phyloP scores from a whole-genome alignment of 306 rosid species.

The Potentilla sterilis region DNA sequence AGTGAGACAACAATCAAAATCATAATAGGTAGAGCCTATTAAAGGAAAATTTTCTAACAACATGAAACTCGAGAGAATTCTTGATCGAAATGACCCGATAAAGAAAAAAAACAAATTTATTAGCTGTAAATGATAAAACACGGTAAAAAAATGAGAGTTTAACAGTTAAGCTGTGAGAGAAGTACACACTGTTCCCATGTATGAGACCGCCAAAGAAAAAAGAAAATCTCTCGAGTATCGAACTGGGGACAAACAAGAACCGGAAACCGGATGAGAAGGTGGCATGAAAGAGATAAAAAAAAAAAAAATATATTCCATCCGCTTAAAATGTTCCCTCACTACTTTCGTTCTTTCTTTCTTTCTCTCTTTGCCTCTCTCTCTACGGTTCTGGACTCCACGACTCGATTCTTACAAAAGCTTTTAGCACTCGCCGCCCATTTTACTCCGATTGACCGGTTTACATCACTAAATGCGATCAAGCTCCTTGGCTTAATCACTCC shows the following conservation, averaged over 20 bases:
- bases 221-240: not conserved
- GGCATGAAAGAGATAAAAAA: not conserved
- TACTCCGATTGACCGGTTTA: not conserved
- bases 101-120: no score
- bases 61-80: no score
- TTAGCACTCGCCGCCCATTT: not conserved
- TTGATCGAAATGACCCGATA: no score
- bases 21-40: no score
- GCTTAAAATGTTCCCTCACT: slow-evolving; percentile 49
- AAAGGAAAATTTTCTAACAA: no score
- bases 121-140: not conserved
- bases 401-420: not conserved
- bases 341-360: no score
- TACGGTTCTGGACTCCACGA: not conserved
- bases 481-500: not conserved
- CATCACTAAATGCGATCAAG: slow-evolving; percentile 30
- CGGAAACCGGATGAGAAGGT: slow-evolving; percentile 61
- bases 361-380: slow-evolving; percentile 10
- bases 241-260: slow-evolving; percentile 46
- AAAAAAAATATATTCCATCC: slow-evolving; percentile 52
- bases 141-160: not conserved
- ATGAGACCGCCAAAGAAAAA: slow-evolving; percentile 31
- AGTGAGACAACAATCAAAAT: no score
- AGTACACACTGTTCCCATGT: slow-evolving; percentile 45
- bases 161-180: not conserved